These are phyloP conservation scores for Mrakia blollopis DNA, from an alignment of 768 basidiomycete species.

Conservation along the genomic window DNA sequence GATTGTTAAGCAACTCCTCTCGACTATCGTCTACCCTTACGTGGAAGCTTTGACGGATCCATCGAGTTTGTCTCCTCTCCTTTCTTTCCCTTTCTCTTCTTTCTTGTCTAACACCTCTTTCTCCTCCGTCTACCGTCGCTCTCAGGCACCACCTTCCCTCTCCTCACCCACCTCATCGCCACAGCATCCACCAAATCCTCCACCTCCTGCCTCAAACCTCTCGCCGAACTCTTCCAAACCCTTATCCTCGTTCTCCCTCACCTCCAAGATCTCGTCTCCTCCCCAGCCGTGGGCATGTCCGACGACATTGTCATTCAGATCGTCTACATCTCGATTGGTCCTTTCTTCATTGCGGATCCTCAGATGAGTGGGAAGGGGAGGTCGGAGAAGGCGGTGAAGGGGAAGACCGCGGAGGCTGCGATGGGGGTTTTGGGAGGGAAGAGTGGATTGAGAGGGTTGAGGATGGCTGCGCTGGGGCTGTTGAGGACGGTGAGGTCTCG, in stretches of 20 bases:
- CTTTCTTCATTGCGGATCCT: constrained; percentile 81
- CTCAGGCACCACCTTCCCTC: constrained; percentile 41
- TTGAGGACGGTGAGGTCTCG: constrained; percentile 27
- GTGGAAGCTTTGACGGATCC: constrained; percentile 56
- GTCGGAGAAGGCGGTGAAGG: constrained; percentile 50
- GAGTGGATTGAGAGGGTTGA: constrained; percentile 22
- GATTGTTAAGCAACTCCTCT: constrained; percentile 73
- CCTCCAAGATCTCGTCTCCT: constrained; percentile 67
- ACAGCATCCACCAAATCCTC: background rate
- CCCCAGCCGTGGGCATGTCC: constrained; percentile 68
- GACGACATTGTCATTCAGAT: constrained; percentile 87
- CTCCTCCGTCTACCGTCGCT: constrained; percentile 42
- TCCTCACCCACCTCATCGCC: constrained; percentile 44
- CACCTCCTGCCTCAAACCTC: constrained; percentile 26
- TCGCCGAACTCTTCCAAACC: constrained; percentile 58
- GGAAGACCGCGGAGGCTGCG: constrained; percentile 43
- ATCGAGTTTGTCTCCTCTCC: constrained; percentile 29
- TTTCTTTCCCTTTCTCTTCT: background rate
- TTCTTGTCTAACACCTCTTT: background rate
- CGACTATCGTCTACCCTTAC: constrained; percentile 75
- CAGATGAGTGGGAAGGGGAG: constrained; percentile 34
- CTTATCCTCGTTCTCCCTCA: constrained; percentile 66
- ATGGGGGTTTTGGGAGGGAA: constrained; percentile 10
- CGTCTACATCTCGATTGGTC: constrained; percentile 88
- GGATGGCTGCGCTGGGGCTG: constrained; percentile 25